Evolutionary conservation across 2,329 filamentous ascomycete genomes (phyloP).

Genomic region (Aspergillus persii): DNA sequence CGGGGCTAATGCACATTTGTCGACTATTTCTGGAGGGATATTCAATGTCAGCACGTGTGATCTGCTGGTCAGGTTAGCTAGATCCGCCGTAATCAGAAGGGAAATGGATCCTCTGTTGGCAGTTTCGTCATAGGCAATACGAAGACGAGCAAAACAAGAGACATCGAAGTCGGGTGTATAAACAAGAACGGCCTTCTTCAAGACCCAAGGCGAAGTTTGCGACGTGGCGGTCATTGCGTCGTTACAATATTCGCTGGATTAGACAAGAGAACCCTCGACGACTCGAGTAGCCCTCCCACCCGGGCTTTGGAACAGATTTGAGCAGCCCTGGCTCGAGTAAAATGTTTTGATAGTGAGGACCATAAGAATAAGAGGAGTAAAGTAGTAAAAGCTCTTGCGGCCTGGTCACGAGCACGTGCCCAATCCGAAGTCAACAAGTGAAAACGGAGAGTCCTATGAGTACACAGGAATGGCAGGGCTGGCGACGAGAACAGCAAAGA

Average conservation of each 20-base stretch:
- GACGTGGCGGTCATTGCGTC: constrained; percentile 15
- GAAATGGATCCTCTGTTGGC: constrained; percentile 19
- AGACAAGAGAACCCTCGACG: constrained; percentile 16
- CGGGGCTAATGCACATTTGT: constrained; percentile 13
- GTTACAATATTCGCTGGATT: constrained; percentile 12
- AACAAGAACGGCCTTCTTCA: constrained; percentile 20
- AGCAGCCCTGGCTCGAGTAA: constrained; percentile 24
- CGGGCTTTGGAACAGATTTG: constrained; percentile 19
- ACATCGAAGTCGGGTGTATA: constrained; percentile 9
- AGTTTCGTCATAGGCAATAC: constrained; percentile 17
- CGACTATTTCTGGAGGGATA: constrained; percentile 14
- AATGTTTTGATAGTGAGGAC: constrained; percentile 5
- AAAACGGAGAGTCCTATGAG: constrained; percentile 22
- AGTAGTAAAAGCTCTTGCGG: constrained; percentile 15
- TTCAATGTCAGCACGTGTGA: constrained; percentile 17
- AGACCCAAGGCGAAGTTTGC: constrained; percentile 10
- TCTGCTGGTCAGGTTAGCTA: constrained; percentile 17
- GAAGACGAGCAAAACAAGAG: constrained; percentile 15
- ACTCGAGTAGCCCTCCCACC: constrained; percentile 24
- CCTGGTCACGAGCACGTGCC: constrained; percentile 18
- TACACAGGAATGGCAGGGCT: constrained; percentile 24
- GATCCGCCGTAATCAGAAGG: constrained; percentile 15
- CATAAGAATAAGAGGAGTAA: constrained; percentile 9
- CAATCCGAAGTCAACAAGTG: constrained; percentile 18
- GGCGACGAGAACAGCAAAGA: constrained; percentile 18